Percentiles rank a stretch among this genome's conserved stretches.
These are phyloP conservation scores for Saccharomyces hybrid DNA, from an alignment of 1,139 yeast species.

Conservation along the genomic window DNA sequence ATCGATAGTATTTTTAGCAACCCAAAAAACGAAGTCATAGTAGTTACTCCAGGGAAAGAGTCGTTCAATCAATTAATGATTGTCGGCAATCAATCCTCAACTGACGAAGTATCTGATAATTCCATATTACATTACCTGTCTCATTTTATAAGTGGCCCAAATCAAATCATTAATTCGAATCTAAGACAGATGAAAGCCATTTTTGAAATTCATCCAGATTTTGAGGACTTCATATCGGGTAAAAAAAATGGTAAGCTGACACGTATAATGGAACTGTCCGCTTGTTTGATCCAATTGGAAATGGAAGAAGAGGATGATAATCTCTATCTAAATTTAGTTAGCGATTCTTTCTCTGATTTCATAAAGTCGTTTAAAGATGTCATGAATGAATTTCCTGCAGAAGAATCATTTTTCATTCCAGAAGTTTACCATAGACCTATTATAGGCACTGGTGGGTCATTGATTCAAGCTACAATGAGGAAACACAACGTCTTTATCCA, in stretches of 20 bases:
- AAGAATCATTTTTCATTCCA: conserved; percentile 76
- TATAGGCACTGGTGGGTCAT: conserved; percentile 89
- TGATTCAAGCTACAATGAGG: conserved; percentile 88
- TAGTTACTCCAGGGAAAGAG: not conserved
- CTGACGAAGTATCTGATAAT: not conserved
- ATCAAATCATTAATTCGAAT: conserved; percentile 10
- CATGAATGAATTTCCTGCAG: conserved; percentile 83
- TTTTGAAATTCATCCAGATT: conserved; percentile 63
- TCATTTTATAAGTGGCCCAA: conserved; percentile 1
- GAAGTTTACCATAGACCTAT: conserved; percentile 92
- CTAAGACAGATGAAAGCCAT: conserved; percentile 32
- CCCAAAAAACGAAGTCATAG: not conserved
- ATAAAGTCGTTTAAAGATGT: conserved; percentile 52
- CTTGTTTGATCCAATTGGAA: conserved; percentile 52
- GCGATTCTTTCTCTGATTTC: conserved; percentile 43
- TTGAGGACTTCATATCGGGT: conserved; percentile 85
- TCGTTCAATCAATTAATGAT: conserved; percentile 8
- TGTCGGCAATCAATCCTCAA: conserved; percentile 13
- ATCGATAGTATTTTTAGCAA: not conserved
- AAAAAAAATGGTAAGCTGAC: conserved; percentile 88
- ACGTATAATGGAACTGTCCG: conserved; percentile 67
- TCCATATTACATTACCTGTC: not conserved
- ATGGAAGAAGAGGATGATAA: conserved; percentile 53
- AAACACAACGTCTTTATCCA: conserved; percentile 90
- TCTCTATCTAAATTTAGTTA: conserved; percentile 54